Evolutionary conservation across 1,284 basidiomycete genomes (phyloP).

Genomic region (Leccinum huronense): DNA sequence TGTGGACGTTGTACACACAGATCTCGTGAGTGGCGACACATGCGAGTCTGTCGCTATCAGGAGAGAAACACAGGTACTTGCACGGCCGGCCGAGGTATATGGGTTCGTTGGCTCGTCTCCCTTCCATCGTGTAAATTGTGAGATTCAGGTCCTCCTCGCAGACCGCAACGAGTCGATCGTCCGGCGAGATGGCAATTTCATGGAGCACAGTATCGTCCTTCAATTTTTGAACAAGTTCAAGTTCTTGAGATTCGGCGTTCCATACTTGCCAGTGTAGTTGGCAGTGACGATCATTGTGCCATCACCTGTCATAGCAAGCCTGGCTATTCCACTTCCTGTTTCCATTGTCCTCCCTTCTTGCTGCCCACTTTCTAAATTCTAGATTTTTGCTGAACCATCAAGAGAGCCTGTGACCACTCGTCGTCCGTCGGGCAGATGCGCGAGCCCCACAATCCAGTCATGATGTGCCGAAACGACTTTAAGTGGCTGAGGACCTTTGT

Average conservation of each 20-base stretch:
- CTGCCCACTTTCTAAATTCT: not conserved
- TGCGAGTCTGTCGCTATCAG: not conserved
- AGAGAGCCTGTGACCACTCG: not conserved
- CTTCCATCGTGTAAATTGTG: not conserved
- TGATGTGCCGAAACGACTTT: too few relatives aligned
- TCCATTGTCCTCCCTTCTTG: not conserved
- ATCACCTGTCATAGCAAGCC: not conserved
- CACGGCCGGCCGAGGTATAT: not conserved
- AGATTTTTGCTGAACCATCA: not conserved
- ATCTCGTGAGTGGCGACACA: not conserved
- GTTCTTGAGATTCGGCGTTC: not conserved
- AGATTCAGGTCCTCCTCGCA: not conserved
- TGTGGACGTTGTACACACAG: not conserved
- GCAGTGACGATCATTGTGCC: not conserved
- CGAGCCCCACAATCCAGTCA: too few relatives aligned
- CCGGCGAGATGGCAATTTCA: not conserved
- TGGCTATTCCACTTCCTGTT: not conserved
- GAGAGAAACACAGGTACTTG: not conserved
- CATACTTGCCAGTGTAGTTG: not conserved
- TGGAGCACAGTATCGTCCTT: not conserved
- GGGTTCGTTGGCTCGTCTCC: not conserved
- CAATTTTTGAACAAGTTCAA: not conserved
- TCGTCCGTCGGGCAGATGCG: too few relatives aligned
- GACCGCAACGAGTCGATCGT: not conserved
- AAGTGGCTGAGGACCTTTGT: too few relatives aligned